Base-by-base conservation (phyloP, 2,329 filamentous ascomycete genomes). In the Pestalotiopsis fici region DNA sequence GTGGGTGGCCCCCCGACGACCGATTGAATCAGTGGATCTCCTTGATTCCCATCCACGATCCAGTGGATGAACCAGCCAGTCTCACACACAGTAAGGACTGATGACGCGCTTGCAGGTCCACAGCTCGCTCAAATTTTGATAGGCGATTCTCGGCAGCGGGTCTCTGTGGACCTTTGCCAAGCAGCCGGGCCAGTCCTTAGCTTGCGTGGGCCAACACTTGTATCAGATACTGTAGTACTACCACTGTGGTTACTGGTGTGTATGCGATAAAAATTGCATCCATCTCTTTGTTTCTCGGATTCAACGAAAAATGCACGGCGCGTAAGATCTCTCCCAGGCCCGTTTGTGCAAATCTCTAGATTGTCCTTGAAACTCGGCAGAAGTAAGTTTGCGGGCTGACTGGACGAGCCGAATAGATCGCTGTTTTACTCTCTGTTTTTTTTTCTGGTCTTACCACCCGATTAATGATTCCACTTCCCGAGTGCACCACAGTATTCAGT, bases 51-150 rank as follows among this genome's bases (percentile, higher is more conserved):
- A 54, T 25, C 25, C 31, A 27, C 27, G 39, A 28, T 50, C 43
- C 31, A 25, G 12, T 28, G 18, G 43, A 50, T 21, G 18, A 18
- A 18, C 43, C 18, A n/a, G 18, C 43, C 18, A 50, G 43, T 50
- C 43, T 50, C 43, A 50, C 43, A 50, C 43, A 50, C 43, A n/a
- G 15, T 18, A 9, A 21, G 35, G n/a, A 47, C 39, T 25, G 47
- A 61, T 62, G 59, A 62, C 59, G 59, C 59, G 59, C 65, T 23
- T 47, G 43, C 21, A 18, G 65, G 47, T 31, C 65, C 65, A 66
- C 65, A n/a, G 47, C 18, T 47, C 28, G 65, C 47, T 66, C 65
- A 63, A 62, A 43, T 66, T 66, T 62, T 66, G 65, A 66, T 62
- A 66, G 65, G 64, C 64, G 54, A 27, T 43, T 50, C 59, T 62